A percentile compares a stretch with the other conserved stretches of the same genome.
Evolutionary conservation across 169 alveolate genomes (phyloP).

Genomic region (Cyclospora cayetanensis): DNA sequence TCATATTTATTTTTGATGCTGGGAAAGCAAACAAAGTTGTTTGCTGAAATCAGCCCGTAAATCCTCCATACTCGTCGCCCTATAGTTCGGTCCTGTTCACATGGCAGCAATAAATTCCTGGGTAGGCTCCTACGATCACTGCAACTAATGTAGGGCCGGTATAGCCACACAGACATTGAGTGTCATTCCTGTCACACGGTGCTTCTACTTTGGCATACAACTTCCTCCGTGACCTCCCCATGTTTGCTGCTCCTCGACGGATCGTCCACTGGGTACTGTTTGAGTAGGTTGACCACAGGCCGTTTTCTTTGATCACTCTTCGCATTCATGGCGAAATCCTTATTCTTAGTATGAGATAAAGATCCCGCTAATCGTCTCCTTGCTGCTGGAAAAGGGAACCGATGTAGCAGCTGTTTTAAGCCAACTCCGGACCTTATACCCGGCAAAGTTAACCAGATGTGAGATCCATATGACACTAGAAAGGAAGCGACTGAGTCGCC

Average conservation of each 20-base stretch:
- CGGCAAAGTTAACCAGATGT: no score
- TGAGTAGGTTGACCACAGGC: conserved; percentile 88
- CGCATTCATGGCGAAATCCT: conserved; percentile 42
- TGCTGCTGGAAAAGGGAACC: no score
- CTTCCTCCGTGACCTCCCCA: conserved; percentile 83
- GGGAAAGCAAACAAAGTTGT: conserved; percentile 88
- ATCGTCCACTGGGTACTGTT: conserved; percentile 79
- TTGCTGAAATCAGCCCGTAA: conserved; percentile 87
- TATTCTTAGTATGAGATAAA: no score
- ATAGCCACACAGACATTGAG: background rate
- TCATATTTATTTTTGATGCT: conserved; percentile 75
- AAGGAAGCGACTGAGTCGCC: no score
- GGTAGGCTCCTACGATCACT: background rate
- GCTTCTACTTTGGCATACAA: background rate
- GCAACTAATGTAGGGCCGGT: background rate
- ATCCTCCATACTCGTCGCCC: conserved; percentile 87
- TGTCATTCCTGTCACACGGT: background rate
- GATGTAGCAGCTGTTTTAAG: no score
- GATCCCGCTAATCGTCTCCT: no score
- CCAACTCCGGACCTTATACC: no score
- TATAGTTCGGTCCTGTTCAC: conserved; percentile 81
- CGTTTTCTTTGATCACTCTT: background rate
- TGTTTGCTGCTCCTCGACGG: conserved; percentile 77
- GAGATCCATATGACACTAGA: no score
- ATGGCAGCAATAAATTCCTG: background rate